phyloP scores from a whole-genome alignment of 306 rosid genomes.

The Prunus kanzakura region DNA sequence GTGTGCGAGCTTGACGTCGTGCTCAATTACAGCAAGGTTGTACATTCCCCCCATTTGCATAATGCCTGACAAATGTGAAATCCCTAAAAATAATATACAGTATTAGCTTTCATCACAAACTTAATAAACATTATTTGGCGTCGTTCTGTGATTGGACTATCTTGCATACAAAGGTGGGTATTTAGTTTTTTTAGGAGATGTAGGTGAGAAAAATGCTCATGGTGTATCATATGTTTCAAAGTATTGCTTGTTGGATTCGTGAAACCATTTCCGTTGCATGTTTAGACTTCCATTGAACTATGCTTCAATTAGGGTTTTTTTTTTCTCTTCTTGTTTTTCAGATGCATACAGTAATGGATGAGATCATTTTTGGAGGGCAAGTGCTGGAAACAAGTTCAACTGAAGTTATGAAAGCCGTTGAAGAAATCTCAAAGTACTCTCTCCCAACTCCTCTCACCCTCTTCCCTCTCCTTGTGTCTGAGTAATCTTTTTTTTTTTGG shows the following conservation, averaged over 20 bases:
- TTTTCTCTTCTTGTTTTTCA: slow-evolving; percentile 29
- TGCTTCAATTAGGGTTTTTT: background rate
- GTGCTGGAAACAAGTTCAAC: slow-evolving; percentile 88
- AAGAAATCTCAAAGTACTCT: slow-evolving; percentile 75
- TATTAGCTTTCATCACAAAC: background rate
- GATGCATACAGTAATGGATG: slow-evolving; percentile 84
- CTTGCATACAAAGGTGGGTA: background rate
- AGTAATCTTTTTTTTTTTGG: background rate
- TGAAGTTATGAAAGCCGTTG: slow-evolving; percentile 80
- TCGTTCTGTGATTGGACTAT: background rate
- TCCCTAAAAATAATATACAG: background rate
- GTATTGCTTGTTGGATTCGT: background rate
- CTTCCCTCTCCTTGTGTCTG: background rate
- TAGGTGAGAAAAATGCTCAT: background rate
- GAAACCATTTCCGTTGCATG: background rate
- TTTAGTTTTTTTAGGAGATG: background rate
- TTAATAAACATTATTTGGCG: background rate
- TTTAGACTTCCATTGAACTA: background rate
- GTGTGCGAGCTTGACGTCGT: slow-evolving; percentile 94
- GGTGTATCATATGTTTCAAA: background rate
- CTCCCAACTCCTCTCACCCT: slow-evolving; percentile 25
- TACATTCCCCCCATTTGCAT: slow-evolving; percentile 6
- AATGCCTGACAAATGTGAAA: background rate
- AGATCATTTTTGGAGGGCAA: slow-evolving; percentile 86
- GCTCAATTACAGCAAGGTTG: slow-evolving; percentile 89